Evolutionary conservation across 1,284 basidiomycete species (phyloP), one percentile per base, ranked within the genome.

Genomic region (Trichosporon sp.): DNA sequence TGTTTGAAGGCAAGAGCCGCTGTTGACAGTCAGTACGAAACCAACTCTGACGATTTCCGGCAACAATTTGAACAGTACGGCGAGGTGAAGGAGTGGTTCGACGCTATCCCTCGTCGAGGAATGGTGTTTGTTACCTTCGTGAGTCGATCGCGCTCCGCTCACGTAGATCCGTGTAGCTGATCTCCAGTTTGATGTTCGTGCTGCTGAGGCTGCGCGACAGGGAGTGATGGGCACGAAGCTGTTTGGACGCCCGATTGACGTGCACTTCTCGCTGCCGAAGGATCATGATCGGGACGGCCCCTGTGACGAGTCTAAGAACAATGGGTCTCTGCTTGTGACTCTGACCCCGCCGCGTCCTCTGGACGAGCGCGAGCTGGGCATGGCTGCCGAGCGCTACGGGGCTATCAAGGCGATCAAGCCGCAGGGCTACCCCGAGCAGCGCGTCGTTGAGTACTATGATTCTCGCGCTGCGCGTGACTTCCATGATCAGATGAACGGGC

Each of bases 61-160:
- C 86, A 86, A 42, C 88, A 89, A 66, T 99, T 98, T 83, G 92
- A 93, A 82, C 89, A 91, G 70, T 92, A 92, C 81, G 96, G 96
- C 70, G 93, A 95, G 80, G 92, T 98, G 84, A 94, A 94, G 84
- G 95, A 92, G 1, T 98, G 95, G 82, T 98, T 97, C 81, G 96
- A 99, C 83, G 85, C 98, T 34, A 92, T 98, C 72, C 88, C 89
- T 64, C 95, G 92, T 35, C 88, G 96, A 70, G 96, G 96, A 21
- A 95, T 99, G 91, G 91, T 96, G 5, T 99, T 99, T 83, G 91
- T 98, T 66, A 98, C 95, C 65, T 99, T 92, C 80, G 95, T 97
- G 84, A 88, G 94, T 88, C 13, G 23, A 0, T 6, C 21, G 31
- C 21, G 13, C 13, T 9, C n/a, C 12, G 34, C 12, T 3, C 7